Percentiles rank a stretch among this genome's conserved stretches.
Evolutionary conservation across 148 eudicot species (phyloP).

Genomic region (Fagopyrum esculentum): DNA sequence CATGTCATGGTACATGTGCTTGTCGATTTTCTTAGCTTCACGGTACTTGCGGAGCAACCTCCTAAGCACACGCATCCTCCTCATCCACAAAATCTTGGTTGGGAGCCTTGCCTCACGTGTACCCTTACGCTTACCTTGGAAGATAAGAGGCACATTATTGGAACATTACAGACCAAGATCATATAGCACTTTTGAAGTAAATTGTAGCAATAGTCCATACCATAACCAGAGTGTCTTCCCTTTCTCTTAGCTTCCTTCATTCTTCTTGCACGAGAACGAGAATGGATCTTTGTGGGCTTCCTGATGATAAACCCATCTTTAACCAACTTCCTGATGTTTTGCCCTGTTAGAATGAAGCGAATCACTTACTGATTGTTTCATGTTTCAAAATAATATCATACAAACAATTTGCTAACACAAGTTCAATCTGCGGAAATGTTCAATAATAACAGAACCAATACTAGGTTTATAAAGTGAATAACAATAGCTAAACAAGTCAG

Average conservation of each 20-base stretch:
- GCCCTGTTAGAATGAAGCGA: conserved; percentile 23
- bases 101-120: conserved; percentile 58
- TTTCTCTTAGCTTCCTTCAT: conserved; percentile 57
- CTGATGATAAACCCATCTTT: conserved; percentile 57
- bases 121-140: conserved; percentile 48
- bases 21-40: conserved; percentile 48
- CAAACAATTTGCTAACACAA: too few relatives aligned
- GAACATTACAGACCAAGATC: not conserved
- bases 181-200: not conserved
- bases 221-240: conserved; percentile 64
- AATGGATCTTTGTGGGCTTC: conserved; percentile 54
- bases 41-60: conserved; percentile 52
- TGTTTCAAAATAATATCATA: conserved; percentile 1
- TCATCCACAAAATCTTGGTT: conserved; percentile 53
- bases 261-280: conserved; percentile 50
- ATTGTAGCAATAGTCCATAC: conserved; percentile 16
- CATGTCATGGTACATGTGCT: conserved; percentile 68
- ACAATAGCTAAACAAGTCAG: too few relatives aligned
- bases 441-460: too few relatives aligned
- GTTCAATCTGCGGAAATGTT: too few relatives aligned
- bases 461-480: too few relatives aligned
- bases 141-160: not conserved
- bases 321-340: conserved; percentile 48
- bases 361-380: not conserved
- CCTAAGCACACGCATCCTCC: conserved; percentile 59